These are phyloP conservation scores for Asterionellopsis glacialis DNA, from an alignment of 108 stramenopile genomes.

Conservation along the genomic window DNA sequence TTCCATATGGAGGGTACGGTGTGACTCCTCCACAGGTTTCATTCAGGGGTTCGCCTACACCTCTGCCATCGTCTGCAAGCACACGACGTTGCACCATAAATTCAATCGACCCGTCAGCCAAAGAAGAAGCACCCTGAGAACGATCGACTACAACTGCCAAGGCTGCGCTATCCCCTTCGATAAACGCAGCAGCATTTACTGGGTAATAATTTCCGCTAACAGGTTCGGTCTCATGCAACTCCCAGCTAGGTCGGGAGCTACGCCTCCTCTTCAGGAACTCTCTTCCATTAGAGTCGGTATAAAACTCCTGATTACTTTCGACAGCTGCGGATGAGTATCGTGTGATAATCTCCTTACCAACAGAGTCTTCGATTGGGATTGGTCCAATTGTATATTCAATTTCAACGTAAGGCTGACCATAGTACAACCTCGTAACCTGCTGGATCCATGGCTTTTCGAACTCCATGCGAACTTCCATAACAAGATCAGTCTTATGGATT, in stretches of 20 bases:
- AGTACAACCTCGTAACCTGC: constrained; percentile 68
- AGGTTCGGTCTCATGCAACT: constrained; percentile 76
- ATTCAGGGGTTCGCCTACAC: constrained; percentile 78
- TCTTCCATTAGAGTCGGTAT: constrained; percentile 95
- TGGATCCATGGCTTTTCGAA: constrained; percentile 81
- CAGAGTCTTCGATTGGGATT: constrained; percentile 76
- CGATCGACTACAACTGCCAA: constrained; percentile 81
- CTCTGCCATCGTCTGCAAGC: constrained; percentile 62
- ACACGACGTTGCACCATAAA: constrained; percentile 92
- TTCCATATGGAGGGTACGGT: constrained; percentile 75
- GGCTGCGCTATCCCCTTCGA: constrained; percentile 59
- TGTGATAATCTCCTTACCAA: constrained; percentile 83
- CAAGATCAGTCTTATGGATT: constrained; percentile 18
- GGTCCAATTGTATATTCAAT: constrained; percentile 91
- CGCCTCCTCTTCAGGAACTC: constrained; percentile 82
- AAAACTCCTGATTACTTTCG: constrained; percentile 60
- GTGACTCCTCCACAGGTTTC: constrained; percentile 76
- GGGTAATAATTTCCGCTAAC: constrained; percentile 96
- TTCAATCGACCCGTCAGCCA: constrained; percentile 82
- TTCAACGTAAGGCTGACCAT: constrained; percentile 70
- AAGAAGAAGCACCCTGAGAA: constrained; percentile 85
- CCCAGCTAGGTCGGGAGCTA: constrained; percentile 62
- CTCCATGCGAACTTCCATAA: constrained; percentile 68
- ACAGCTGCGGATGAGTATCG: constrained; percentile 62
- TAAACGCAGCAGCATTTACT: constrained; percentile 85